phyloP scores from a whole-genome alignment of 2,329 filamentous ascomycete genomes.

The Aspergillus sp. region DNA sequence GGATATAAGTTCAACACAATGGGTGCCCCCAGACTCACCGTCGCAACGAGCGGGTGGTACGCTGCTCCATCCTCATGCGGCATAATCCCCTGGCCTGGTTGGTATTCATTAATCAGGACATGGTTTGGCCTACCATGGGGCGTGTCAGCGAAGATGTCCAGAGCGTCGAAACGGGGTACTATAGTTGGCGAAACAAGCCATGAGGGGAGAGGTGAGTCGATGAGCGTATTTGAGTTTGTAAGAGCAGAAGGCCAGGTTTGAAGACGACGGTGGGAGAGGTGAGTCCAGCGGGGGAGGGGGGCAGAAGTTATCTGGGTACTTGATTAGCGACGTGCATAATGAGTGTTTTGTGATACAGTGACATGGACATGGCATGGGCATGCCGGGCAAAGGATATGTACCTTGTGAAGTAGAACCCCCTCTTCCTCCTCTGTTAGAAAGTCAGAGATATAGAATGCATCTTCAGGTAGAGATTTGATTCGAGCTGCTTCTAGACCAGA shows the following conservation, averaged over 20 bases:
- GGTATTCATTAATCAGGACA: constrained; percentile 90
- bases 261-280: constrained; percentile 80
- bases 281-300: constrained; percentile 76
- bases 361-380: not conserved
- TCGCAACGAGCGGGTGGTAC: constrained; percentile 84
- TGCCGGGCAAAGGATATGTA: constrained; percentile 24
- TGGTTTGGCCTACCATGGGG: constrained; percentile 80
- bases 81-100: constrained; percentile 88
- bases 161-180: constrained; percentile 43
- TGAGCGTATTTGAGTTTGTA: constrained; percentile 66
- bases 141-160: constrained; percentile 55
- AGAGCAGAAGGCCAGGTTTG: constrained; percentile 88
- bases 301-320: constrained; percentile 45
- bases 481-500: constrained; percentile 23
- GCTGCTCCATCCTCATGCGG: constrained; percentile 88
- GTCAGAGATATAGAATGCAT: constrained; percentile 77
- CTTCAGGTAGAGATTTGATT: constrained; percentile 27
- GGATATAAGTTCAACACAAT: constrained; percentile 74
- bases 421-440: constrained; percentile 80
- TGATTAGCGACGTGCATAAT: not conserved
- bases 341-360: not conserved
- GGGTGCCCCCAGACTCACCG: constrained; percentile 74
- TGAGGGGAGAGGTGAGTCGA: constrained; percentile 64
- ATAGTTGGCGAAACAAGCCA: constrained; percentile 73
- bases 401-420: constrained; percentile 64